Evolutionary conservation across 1,284 basidiomycete genomes (phyloP), one percentile per base, ranked within the genome.

Genomic region (Puccinia triticina): DNA sequence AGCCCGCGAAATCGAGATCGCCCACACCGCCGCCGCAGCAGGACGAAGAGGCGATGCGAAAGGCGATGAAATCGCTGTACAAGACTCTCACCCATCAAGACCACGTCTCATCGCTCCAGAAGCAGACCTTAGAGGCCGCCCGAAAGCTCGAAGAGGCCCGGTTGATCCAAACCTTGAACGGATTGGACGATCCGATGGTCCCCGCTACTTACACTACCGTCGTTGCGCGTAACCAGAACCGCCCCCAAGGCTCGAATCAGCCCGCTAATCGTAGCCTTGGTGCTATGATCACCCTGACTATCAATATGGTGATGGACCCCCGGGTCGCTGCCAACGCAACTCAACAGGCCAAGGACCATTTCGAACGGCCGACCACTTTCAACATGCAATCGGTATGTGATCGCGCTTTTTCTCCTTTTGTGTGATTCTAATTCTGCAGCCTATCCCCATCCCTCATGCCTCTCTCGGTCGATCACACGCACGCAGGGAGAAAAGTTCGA

Each of bases 221-320:
- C 46, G 29, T 23, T 48, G 10, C 8, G 7, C n/a, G 53, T 16
- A 12, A 59, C 14, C 50, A 16, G 7, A 59, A 61, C 29, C 0
- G 37, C 32, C 10, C 12, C 3, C 11, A 34, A 55, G 61, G 21
- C 26, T n/a, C 29, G 3, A 55, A 40, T 53, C 26, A 57, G 12
- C 14, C 46, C 46, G 11, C 46, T 21, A 34, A 55, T 40, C 46
- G 18, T n/a, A 10, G 26, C 16, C n/a, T 74, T 74, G 50, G 72
- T 7, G 29, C 72, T 10, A 32, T 29, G 1, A 80, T 72, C 11
- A 53, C 66, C 14, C 43, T 80, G 7, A 71, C 50, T 80, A 40
- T 46, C 18, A 43, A 55, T n/a, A 55, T 80, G 67, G 67, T 80
- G 12, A 57, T 80, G 26, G 67, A 80, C 55, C 77, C 77, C 16